Conservation (phyloP, 148 eudicot species). For the Hydrangea macrophylla region DNA sequence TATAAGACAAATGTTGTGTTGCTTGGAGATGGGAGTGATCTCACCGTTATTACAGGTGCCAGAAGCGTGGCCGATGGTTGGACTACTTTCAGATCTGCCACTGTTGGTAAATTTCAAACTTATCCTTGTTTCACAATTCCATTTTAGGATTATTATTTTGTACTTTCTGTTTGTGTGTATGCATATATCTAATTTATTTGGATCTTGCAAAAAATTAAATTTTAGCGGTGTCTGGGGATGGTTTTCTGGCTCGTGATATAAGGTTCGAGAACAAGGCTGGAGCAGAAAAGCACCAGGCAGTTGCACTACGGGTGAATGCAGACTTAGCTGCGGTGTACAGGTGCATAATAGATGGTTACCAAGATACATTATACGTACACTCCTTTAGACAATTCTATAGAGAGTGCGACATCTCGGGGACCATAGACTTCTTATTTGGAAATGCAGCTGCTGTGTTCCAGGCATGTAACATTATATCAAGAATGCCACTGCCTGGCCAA, state of each 20-base stretch:
- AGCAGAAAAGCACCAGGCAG: slow-evolving; percentile 75
- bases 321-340: slow-evolving; percentile 74
- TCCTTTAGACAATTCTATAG: slow-evolving; percentile 87
- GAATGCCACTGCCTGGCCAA: slow-evolving; percentile 72
- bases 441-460: slow-evolving; percentile 88
- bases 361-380: slow-evolving; percentile 90
- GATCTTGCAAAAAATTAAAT: not conserved
- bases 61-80: slow-evolving; percentile 86
- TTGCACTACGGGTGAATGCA: slow-evolving; percentile 80
- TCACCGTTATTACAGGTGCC: slow-evolving; percentile 55
- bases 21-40: slow-evolving; percentile 83
- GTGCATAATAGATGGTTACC: slow-evolving; percentile 70
- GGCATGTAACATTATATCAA: slow-evolving; percentile 65
- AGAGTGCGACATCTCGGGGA: slow-evolving; percentile 85
- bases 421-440: slow-evolving; percentile 87
- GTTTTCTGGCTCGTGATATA: slow-evolving; percentile 89
- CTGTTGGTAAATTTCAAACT: slow-evolving; percentile 55
- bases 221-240: slow-evolving; percentile 83
- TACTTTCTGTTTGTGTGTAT: no score
- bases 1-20: slow-evolving; percentile 72
- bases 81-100: slow-evolving; percentile 98
- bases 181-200: not conserved
- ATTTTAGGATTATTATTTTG: no score
- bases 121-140: no score
- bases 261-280: slow-evolving; percentile 80